These are phyloP conservation scores for Aspergillus nanangensis DNA, from an alignment of 495 filamentous ascomycete genomes.

Conservation along the genomic window DNA sequence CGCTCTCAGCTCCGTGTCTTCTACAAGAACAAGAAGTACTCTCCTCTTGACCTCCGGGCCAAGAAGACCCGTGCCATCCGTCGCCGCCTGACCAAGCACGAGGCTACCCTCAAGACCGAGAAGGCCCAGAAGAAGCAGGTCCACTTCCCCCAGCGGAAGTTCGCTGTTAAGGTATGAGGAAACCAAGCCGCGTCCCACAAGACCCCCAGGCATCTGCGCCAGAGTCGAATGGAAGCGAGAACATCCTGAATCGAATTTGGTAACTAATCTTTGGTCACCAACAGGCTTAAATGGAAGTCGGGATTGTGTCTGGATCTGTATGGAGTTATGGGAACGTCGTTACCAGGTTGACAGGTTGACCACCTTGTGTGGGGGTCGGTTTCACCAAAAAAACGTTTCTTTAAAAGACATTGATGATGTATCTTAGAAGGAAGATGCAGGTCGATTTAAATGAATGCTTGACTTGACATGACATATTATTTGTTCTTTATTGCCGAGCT, in stretches of 20 bases:
- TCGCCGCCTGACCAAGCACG: conserved; percentile 84
- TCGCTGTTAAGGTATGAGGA: conserved; percentile 84
- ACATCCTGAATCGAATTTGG: too few species aligned
- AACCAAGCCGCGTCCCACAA: too few species aligned
- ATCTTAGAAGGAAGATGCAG: conserved; percentile 42
- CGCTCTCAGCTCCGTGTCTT: conserved; percentile 94
- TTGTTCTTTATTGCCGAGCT: not conserved
- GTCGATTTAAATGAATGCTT: conserved; percentile 34
- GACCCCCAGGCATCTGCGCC: too few species aligned
- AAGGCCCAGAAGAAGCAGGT: conserved; percentile 89
- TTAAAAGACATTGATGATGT: conserved; percentile 40
- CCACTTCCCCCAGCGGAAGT: conserved; percentile 98
- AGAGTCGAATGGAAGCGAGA: too few species aligned
- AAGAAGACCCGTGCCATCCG: conserved; percentile 97
- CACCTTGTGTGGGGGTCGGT: conserved; percentile 35
- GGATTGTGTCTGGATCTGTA: conserved; percentile 31
- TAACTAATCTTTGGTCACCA: too few species aligned
- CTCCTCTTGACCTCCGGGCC: conserved; percentile 91
- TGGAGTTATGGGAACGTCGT: conserved; percentile 36
- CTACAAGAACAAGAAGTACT: conserved; percentile 99
- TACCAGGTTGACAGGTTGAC: conserved; percentile 34
- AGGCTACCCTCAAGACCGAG: conserved; percentile 72
- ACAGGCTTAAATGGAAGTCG: conserved; percentile 37
- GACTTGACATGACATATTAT: conserved; percentile 39
- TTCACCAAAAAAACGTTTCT: conserved; percentile 25